Evolutionary conservation across 75 land plant genomes (phyloP).

Genomic region (Pinus albicaulis): DNA sequence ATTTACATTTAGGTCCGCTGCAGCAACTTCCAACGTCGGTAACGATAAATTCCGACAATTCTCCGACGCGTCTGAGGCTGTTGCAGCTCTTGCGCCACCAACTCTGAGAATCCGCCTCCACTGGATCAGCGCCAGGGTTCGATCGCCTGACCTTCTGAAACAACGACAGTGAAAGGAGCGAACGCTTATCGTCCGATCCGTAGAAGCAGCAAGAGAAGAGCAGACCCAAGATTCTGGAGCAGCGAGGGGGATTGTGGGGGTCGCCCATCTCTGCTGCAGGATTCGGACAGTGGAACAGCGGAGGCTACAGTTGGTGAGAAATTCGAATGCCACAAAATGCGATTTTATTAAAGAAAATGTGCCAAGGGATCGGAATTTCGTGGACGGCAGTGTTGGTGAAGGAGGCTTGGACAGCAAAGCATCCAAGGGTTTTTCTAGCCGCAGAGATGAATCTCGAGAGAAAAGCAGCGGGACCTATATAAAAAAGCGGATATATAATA

Average conservation of each 20-base stretch:
- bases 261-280: background rate
- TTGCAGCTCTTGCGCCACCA: constrained; percentile 5
- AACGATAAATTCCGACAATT: background rate
- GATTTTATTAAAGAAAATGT: no score
- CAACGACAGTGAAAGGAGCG: background rate
- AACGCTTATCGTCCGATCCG: background rate
- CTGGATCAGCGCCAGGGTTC: background rate
- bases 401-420: no score
- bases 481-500: no score
- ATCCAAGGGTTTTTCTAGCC: no score
- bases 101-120: background rate
- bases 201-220: background rate
- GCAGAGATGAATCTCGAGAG: no score
- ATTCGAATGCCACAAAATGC: no score
- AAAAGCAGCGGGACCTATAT: no score
- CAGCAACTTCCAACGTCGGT: background rate
- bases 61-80: background rate
- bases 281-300: background rate
- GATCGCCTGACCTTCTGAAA: background rate
- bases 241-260: no score
- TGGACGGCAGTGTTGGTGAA: no score
- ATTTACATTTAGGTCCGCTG: background rate
- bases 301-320: background rate
- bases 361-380: no score
- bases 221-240: background rate